Base-by-base conservation (phyloP, 345 rosid genomes). In the Punica granatum region DNA sequence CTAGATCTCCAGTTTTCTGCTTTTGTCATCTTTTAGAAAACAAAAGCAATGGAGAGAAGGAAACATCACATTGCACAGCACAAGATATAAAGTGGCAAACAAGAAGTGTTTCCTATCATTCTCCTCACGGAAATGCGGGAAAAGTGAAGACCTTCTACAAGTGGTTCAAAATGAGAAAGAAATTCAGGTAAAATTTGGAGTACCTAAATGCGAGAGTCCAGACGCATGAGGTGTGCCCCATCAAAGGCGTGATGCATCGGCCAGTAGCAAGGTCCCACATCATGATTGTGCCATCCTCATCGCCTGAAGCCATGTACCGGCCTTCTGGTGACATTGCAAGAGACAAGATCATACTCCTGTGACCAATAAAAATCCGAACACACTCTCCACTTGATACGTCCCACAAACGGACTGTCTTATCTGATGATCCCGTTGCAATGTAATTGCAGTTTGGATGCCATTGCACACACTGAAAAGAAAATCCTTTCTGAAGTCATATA, bases 391-490 rank as follows among this genome's bases (percentile, higher is more conserved):
- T 92, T 72, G 86, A 86, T 21, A 92, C 93, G 75, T 95, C 97
- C 98, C 99, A 90, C 60, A 95, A 78, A 66, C 98, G 74, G 66
- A 92, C 98, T 3, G 90, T 90, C 80, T 88, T 92, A 81, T 95
- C 98, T 53, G 92, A 88, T 44, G 97, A 91, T 33, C 99, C 99
- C 7, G 98, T 92, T 12, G 96, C 97, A 16, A 90, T 82, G 78
- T 85, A 92, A 85, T 92, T 95, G 84, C 98, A 95, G 80, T 95
- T 95, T 72, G 86, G 83, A 84, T 95, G 98, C 99, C 99, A 95
- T 73, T 86, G 96, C 72, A 95, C 85, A 77, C 97, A 92, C 98
- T 95, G 88, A 13, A 56, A 56, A 26, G 2, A 56, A 26, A 56
- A 56, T 18, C 33, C 2, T 13, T 2, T 56, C 61, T 10, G 7